Conservation (phyloP, 2,329 filamentous ascomycete species). For the Fusarium brachygibbosum region DNA sequence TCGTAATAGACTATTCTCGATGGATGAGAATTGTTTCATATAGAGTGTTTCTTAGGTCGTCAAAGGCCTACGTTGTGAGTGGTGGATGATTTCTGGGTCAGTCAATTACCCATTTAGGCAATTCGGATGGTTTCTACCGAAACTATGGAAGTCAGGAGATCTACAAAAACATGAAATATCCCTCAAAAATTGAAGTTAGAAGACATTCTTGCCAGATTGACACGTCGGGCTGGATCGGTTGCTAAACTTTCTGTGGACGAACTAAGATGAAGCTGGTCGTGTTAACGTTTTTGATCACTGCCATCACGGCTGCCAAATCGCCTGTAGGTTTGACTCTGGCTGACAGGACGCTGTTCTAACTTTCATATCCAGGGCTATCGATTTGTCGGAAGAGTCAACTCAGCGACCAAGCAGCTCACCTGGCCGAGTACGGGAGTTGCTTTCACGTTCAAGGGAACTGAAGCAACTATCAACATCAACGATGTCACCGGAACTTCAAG, state of each 20-base stretch:
- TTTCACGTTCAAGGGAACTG: constrained; percentile 58
- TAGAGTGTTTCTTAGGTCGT: neutral
- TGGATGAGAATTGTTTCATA: neutral
- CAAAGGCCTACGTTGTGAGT: constrained; percentile 4
- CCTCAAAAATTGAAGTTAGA: neutral
- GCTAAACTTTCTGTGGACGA: fast-evolving
- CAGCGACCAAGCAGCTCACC: constrained; percentile 58
- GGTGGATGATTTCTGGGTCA: constrained; percentile 29
- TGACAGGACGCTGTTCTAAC: neutral
- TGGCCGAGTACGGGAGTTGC: constrained; percentile 60
- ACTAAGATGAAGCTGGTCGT: constrained; percentile 15
- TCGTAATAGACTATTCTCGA: too few species aligned
- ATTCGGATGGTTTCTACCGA: constrained; percentile 32
- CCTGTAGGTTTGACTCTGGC: neutral
- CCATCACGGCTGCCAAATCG: constrained; percentile 12
- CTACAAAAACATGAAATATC: neutral
- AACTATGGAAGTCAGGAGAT: constrained; percentile 4
- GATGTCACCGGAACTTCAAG: constrained; percentile 24
- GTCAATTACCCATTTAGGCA: constrained; percentile 14
- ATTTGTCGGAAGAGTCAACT: constrained; percentile 59
- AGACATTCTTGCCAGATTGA: neutral
- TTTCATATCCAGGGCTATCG: constrained; percentile 7
- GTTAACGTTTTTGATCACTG: constrained; percentile 5
- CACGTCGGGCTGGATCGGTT: too few species aligned
- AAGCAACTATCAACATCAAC: constrained; percentile 52